phyloP scores from a whole-genome alignment of 495 filamentous ascomycete species.

The Hamigera avellanea region DNA sequence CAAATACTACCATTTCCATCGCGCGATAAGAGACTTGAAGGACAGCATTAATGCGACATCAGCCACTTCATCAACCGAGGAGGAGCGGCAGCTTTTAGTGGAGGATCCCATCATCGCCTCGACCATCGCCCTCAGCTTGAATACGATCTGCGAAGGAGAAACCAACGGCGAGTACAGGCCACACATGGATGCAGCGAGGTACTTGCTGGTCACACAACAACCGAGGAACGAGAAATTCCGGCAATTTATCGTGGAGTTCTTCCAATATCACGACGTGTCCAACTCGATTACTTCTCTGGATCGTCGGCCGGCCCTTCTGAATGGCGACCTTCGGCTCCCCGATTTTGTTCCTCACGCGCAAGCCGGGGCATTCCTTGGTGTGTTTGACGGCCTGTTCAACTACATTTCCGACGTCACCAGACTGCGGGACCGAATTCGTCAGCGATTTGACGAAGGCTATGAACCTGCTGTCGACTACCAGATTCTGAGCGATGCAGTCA shows the following conservation, averaged over 20 bases:
- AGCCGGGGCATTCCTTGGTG: slow-evolving; percentile 65
- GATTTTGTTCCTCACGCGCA: slow-evolving; percentile 63
- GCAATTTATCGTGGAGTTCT: slow-evolving; percentile 84
- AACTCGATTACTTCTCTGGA: slow-evolving; percentile 67
- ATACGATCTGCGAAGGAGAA: slow-evolving; percentile 70
- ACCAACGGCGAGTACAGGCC: slow-evolving; percentile 66
- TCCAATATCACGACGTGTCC: slow-evolving; percentile 79
- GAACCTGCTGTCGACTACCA: slow-evolving; percentile 67
- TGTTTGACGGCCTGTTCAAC: slow-evolving; percentile 75
- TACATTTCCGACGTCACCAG: slow-evolving; percentile 71
- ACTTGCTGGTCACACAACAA: slow-evolving; percentile 49
- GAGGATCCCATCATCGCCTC: slow-evolving; percentile 57
- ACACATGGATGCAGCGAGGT: slow-evolving; percentile 68
- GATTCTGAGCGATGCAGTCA: slow-evolving; percentile 60
- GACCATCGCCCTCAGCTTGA: slow-evolving; percentile 72
- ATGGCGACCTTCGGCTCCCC: slow-evolving; percentile 53
- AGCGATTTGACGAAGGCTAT: slow-evolving; percentile 46
- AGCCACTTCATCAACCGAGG: slow-evolving; percentile 2
- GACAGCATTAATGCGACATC: slow-evolving; percentile 23
- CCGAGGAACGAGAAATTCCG: slow-evolving; percentile 53
- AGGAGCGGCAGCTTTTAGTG: slow-evolving; percentile 28
- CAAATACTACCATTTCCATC: slow-evolving; percentile 37
- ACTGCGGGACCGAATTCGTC: slow-evolving; percentile 65
- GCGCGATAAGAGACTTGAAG: slow-evolving; percentile 33
- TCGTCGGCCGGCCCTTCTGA: slow-evolving; percentile 39